phyloP scores from a whole-genome alignment of 2,329 filamentous ascomycete species.

The Botryotinia globosa region DNA sequence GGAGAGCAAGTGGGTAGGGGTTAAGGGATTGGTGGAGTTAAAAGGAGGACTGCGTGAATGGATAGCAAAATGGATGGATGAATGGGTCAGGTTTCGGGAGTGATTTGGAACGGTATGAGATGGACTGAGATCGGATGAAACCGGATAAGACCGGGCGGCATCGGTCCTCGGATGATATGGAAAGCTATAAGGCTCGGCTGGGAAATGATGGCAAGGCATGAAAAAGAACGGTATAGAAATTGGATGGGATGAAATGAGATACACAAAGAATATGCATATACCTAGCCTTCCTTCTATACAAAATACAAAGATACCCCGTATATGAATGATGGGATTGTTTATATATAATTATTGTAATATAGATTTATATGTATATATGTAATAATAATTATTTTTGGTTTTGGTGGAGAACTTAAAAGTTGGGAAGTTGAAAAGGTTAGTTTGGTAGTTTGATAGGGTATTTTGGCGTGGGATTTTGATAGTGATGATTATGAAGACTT shows the following conservation, averaged over 20 bases:
- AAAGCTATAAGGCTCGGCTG: background rate
- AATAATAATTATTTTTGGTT: background rate
- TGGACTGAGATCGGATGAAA: background rate
- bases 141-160: background rate
- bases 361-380: background rate
- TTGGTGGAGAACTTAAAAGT: background rate
- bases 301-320: background rate
- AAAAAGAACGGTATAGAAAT: background rate
- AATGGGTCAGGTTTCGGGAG: background rate
- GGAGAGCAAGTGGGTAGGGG: background rate
- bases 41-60: background rate
- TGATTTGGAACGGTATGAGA: background rate
- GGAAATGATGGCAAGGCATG: background rate
- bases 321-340: background rate
- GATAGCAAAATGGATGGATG: background rate
- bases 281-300: background rate
- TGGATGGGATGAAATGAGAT: too few species aligned
- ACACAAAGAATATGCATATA: background rate
- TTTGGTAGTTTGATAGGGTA: background rate
- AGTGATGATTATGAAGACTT: too few species aligned
- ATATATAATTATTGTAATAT: background rate
- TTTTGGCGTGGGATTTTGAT: too few species aligned
- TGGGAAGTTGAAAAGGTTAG: background rate
- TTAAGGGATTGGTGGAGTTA: too few species aligned
- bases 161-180: background rate